Evolutionary conservation across 768 basidiomycete species (phyloP).

Genomic region (Pisolithus albus): DNA sequence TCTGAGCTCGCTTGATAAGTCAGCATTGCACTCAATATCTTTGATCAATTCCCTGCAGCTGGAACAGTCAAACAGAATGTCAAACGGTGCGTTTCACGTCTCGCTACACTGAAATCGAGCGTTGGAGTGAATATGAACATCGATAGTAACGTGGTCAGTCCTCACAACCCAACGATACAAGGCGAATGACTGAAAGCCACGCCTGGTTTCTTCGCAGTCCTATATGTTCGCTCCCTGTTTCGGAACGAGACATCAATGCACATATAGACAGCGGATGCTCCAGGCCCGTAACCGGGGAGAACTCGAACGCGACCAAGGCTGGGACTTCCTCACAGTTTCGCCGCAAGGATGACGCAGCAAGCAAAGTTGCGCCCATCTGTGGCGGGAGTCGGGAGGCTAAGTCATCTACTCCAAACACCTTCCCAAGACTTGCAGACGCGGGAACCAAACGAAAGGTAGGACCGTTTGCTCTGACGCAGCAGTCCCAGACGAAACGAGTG

Average conservation of each 20-base stretch:
- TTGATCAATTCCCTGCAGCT: too few species aligned
- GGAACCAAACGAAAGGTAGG: constrained; percentile 25
- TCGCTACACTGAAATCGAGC: neutral
- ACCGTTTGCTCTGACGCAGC: constrained; percentile 6
- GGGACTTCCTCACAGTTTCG: neutral
- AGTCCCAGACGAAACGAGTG: constrained; percentile 14
- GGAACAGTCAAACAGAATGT: neutral
- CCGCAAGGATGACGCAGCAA: constrained; percentile 12
- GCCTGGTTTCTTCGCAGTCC: constrained; percentile 31
- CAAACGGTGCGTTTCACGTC: neutral
- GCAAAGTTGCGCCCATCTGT: constrained; percentile 40
- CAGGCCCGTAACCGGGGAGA: constrained; percentile 10
- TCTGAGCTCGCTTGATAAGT: too few species aligned
- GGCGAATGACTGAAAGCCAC: neutral
- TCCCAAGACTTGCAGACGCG: constrained; percentile 8
- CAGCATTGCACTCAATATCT: too few species aligned
- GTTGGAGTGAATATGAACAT: neutral
- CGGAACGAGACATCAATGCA: constrained; percentile 38
- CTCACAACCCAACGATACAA: neutral
- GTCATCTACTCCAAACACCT: constrained; percentile 8
- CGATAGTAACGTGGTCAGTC: constrained; percentile 21
- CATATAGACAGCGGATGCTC: constrained; percentile 46
- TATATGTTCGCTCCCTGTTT: constrained; percentile 39
- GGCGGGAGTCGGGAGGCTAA: constrained; percentile 14
- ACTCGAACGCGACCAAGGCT: neutral